Conservation (phyloP, 345 rosid genomes). For the Gossypium turneri region DNA sequence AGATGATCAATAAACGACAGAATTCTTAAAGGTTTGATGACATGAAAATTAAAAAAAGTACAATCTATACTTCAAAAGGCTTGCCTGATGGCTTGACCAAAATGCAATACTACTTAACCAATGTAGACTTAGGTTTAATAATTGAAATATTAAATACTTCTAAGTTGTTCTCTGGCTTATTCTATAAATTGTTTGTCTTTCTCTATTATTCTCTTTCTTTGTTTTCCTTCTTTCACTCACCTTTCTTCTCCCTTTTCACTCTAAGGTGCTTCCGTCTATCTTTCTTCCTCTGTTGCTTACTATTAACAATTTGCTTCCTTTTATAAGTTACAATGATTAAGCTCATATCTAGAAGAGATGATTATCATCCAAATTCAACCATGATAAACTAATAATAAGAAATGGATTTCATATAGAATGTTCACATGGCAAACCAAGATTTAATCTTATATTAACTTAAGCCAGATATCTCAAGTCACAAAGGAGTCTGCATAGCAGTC, state of each 20-base stretch:
- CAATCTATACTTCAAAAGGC: not conserved
- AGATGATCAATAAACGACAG: conserved; percentile 22
- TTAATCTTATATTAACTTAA: not conserved
- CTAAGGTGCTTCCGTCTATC: not conserved
- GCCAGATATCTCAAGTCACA: not conserved
- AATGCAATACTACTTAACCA: not conserved
- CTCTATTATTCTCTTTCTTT: not conserved
- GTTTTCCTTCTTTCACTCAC: not conserved
- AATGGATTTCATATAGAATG: not conserved
- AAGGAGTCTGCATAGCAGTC: not conserved
- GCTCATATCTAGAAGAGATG: not conserved
- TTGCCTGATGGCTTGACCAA: not conserved
- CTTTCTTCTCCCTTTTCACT: not conserved
- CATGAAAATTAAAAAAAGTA: not conserved
- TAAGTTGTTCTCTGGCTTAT: not conserved
- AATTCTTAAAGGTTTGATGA: not conserved
- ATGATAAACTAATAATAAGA: not conserved
- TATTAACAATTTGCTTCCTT: not conserved
- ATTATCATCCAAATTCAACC: not conserved
- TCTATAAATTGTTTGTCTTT: not conserved
- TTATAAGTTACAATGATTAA: not conserved
- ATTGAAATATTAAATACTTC: not conserved
- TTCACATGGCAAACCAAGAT: not conserved
- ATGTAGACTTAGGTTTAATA: not conserved
- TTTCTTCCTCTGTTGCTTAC: not conserved